Evolutionary conservation across 768 basidiomycete species (phyloP), one percentile per base, ranked within the genome.

Genomic region (Epithele typhae): DNA sequence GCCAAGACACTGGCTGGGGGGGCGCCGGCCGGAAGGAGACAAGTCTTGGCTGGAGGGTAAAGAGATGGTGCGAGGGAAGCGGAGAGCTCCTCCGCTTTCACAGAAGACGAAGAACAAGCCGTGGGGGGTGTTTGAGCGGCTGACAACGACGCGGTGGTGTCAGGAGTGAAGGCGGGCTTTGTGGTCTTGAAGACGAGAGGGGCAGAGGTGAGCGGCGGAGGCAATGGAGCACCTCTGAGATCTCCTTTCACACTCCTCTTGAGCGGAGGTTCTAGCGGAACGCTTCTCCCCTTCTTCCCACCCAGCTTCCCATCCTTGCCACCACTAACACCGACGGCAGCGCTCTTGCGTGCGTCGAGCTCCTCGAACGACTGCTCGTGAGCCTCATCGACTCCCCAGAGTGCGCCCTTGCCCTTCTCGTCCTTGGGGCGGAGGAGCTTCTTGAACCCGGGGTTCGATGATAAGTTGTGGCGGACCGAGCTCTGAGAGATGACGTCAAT

Each of bases 391-490:
- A 96, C 73, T 17, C 87, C 85, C 94, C 94, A 97, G 53, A 92
- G 91, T 54, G 84, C 92, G 2, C 93, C 94, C 64, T 95, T 96
- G 8, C 90, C 87, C 50, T 86, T 77, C 70, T 87, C 90, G 48
- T 91, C 87, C 5, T 82, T 79, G 51, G 82, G 85, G 24, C 90
- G 76, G 49, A 93, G 89, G 64, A 90, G 76, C 66, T 97, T 97
- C 63, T 88, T 74, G 68, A 99, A 99, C 0, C 90, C 92, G 39
- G 84, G 81, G 61, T 87, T 85, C 10, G 92, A 90, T 1, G 93
- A 94, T n/a, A 99, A 68, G 62, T 93, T 94, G 60, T 97, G 93
- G 18, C 93, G 86, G 37, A 97, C 86, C 24, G 95, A 95, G 57
- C 88, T 92, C 90, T 66, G 45, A 18, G 25, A 27, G 9, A 40